Conservation (phyloP, 495 filamentous ascomycete genomes). For the Aspergillus incahuasiensis region DNA sequence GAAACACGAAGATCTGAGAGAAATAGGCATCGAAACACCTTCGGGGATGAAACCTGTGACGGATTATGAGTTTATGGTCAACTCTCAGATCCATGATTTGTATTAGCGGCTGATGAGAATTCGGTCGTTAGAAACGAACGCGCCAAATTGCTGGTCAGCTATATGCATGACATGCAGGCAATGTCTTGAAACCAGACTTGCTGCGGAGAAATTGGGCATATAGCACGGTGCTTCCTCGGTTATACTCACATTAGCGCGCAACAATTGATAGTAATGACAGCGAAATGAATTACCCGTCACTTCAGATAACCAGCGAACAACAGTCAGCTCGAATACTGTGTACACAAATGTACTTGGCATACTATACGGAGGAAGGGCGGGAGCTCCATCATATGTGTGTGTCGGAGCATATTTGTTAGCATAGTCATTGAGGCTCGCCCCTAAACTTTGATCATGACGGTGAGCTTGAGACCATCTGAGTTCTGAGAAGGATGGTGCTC, state of each 20-base stretch:
- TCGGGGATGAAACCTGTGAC: not conserved
- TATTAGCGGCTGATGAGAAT: not conserved
- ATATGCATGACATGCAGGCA: not conserved
- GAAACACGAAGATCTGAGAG: constrained; percentile 9
- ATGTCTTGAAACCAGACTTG: not conserved
- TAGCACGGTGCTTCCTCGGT: not conserved
- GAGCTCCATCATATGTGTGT: too few relatives aligned
- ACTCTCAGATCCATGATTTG: not conserved
- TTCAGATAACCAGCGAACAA: too few relatives aligned
- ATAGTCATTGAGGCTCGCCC: too few relatives aligned
- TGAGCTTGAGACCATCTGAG: too few relatives aligned
- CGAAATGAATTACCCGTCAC: not conserved
- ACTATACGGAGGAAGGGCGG: too few relatives aligned
- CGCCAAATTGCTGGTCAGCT: constrained; percentile 9
- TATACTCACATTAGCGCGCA: not conserved
- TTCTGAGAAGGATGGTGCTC: too few relatives aligned
- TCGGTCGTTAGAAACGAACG: not conserved
- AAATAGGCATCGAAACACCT: not conserved
- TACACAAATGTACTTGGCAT: too few relatives aligned
- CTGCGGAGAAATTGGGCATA: not conserved
- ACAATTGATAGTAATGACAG: not conserved
- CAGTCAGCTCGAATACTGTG: too few relatives aligned
- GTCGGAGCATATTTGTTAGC: too few relatives aligned
- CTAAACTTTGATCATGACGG: too few relatives aligned
- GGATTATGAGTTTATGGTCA: not conserved